Base-by-base conservation (phyloP, 345 rosid species). In the Trapa bicornis region DNA sequence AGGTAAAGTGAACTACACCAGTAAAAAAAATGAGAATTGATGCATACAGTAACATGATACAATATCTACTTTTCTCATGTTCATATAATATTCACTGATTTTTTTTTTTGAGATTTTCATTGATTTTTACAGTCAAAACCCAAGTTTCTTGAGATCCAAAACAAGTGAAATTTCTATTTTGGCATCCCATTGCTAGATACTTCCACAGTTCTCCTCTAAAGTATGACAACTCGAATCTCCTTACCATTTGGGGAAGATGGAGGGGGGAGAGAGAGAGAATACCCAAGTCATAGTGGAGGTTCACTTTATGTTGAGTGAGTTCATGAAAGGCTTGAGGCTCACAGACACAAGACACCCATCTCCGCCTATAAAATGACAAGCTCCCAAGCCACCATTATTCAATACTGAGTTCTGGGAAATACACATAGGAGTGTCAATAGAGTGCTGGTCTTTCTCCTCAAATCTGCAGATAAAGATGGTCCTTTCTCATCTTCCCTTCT, bases 321-420 rank as follows among this genome's bases (percentile, higher is more conserved):
- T 16, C 17, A 43, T 66, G 47, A n/a, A 38, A 50, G 37, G 3
- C 37, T 47, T 35, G 38, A 15, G 56, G 50, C 69, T 47, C 17
- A 36, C 10, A 35, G 42, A 52, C 42, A 52, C 42, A 41, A 41
- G 6, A 62, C 17, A 37, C 38, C 47, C 60, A 66, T 65, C 47
- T 66, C 47, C 50, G 75, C 74, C 82, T 79, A 80, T 85, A 77
- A 75, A 85, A 79, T 66, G 70, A 61, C 68, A 54, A 66, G n/a
- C 78, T 69, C 53, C 69, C 45, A 1, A 5, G 53, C 6, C n/a
- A 12, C 43, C 47, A 52, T 52, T 56, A 42, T 41, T 41, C 43
- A 11, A 45, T 45, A 16, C 42, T 38, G 63, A 29, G 45, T 57
- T 53, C 3, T 22, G 3, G 29, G 15, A 61, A 13, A 37, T 17